Evolutionary conservation across 192 early-diverging fungal genomes (phyloP), one percentile per base, ranked within the genome.

Genomic region (Podila verticillata): DNA sequence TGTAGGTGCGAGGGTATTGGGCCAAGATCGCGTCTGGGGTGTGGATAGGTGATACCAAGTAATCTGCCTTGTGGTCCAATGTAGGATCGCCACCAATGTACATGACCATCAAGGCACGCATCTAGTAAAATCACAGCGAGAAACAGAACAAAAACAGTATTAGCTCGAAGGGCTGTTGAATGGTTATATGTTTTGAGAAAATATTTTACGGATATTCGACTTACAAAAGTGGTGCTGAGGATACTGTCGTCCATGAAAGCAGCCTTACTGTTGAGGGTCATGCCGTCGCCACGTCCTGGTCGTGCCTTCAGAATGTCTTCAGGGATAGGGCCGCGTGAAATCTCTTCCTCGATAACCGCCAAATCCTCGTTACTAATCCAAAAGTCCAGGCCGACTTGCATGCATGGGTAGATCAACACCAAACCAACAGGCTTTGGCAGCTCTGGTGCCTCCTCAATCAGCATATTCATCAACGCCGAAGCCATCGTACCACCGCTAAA

Each of bases 231-330:
- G 24, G 95, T 91, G 24, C 91, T 81, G 66, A 98, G 84, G 32
- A 99, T 85, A 34, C 92, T 88, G 78, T 99, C 97, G 73, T 92
- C 95, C 69, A 98, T 95, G 81, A 90, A 95, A 56, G 90, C 91
- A 60, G 90, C 91, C 54, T 90, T 88, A 78, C 91, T 93, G 30
- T 89, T 93, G 86, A 93, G 88, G 22, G 92, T 86, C 81, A 95
- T 73, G 22, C 91, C 86, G 39, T 88, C 78, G 69, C 83, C 86
- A 51, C 84, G 56, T 36, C 82, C 63, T 30, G 68, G 73, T 63
- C 75, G 35, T 10, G 73, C 61, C 13, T 51, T 72, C 26, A 73
- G 47, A n/a, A 54, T 30, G 31, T 83, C 74, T 1, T 66, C 69
- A 57, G 66, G 74, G 15, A 82, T 65, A 1, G 59, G 66, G 30